Evolutionary conservation across 768 basidiomycete genomes (phyloP).

Genomic region (Brasilioporus rufonigricans): DNA sequence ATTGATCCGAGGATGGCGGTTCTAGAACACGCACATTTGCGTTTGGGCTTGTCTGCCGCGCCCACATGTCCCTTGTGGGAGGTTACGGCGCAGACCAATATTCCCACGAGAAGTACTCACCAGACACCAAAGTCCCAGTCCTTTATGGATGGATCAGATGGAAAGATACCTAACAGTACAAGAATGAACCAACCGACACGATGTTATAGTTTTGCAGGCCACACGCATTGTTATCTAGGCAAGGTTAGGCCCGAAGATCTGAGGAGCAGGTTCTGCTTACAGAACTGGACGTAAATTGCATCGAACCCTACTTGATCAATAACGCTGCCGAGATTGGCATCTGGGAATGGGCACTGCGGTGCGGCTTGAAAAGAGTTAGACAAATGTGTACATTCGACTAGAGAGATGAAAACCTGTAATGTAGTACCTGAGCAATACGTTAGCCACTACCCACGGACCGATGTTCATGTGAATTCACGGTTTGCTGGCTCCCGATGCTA

Average conservation of each 20-base stretch:
- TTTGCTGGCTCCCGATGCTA: conserved; percentile 25
- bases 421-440: conserved; percentile 47
- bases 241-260: neutral
- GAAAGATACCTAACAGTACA: neutral
- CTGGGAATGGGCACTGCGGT: conserved; percentile 63
- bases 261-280: conserved; percentile 15
- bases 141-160: conserved; percentile 28
- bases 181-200: conserved; percentile 43
- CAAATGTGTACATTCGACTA: neutral
- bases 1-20: neutral
- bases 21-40: conserved; percentile 28
- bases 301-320: conserved; percentile 65
- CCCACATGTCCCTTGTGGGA: conserved; percentile 44
- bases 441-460: neutral
- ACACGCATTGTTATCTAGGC: conserved; percentile 43
- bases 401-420: conserved; percentile 41
- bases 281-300: conserved; percentile 73
- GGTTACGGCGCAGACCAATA: conserved; percentile 3
- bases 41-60: conserved; percentile 40
- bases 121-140: conserved; percentile 44
- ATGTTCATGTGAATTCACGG: conserved; percentile 7
- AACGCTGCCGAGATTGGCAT: conserved; percentile 56
- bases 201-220: conserved; percentile 48
- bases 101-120: conserved; percentile 10
- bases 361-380: conserved; percentile 16